A percentile compares a stretch with the other conserved stretches of the same genome.
Conservation (phyloP, 2,329 filamentous ascomycete genomes). For the Sclerotinia subarctica region DNA sequence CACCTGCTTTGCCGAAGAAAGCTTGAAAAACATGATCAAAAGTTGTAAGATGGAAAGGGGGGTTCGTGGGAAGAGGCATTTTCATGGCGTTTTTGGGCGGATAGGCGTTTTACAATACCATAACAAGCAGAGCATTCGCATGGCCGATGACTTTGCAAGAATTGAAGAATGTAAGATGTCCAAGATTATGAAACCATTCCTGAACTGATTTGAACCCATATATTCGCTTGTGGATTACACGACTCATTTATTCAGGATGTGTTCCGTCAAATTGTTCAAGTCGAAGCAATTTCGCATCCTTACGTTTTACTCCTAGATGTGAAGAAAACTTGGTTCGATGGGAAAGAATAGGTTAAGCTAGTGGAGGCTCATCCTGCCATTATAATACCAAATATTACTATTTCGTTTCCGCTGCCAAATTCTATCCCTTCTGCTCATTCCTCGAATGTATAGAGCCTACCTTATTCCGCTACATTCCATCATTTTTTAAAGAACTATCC, state of each 20-base stretch:
- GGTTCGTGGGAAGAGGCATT: neutral
- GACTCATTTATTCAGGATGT: neutral
- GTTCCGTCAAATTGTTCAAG: neutral
- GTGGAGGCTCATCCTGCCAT: neutral
- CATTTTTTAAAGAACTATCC: neutral
- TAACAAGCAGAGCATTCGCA: neutral
- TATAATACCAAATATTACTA: too few species aligned
- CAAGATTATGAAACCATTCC: neutral
- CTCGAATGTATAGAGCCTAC: too few species aligned
- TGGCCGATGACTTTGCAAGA: neutral
- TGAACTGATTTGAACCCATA: neutral
- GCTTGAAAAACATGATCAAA: neutral
- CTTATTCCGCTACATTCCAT: too few species aligned
- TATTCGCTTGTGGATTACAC: neutral
- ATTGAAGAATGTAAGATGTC: slow-evolving; percentile 2
- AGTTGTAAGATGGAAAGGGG: neutral
- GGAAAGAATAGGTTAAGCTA: neutral
- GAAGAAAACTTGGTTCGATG: neutral
- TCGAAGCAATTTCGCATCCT: neutral
- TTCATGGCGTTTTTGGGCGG: neutral
- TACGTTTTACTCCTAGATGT: too few species aligned
- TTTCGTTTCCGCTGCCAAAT: too few species aligned
- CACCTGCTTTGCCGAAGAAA: slow-evolving; percentile 34
- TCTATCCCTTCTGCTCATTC: too few species aligned
- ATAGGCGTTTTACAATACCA: slow-evolving; percentile 5